Evolutionary conservation across 1,284 basidiomycete genomes (phyloP), one percentile per base, ranked within the genome.

Genomic region (Bondarzewia mesenterica): DNA sequence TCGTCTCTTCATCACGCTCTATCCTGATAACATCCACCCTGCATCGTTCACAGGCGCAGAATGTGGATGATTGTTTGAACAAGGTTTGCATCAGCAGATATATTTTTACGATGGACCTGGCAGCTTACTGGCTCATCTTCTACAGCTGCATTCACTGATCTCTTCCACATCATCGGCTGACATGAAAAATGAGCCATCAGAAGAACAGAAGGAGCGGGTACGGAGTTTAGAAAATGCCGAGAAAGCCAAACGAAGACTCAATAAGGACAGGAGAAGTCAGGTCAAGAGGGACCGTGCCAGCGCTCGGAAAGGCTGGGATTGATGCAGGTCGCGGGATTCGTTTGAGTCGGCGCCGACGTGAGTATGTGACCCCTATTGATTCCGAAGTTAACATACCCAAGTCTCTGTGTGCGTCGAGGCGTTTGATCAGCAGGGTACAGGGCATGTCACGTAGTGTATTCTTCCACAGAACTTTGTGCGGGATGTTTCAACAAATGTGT

Each of bases 1-100:
- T 85, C 53, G 78, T 77, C 2, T 67, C 76, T 16, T 85, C 85
- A 3, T 74, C 82, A 0, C 68, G 78, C 46, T 78, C 80, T 3
- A 68, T 89, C 20, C 65, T 85, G 27, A 69, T 89, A 44, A 81
- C 82, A 5, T 88, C 84, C 0, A 82, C 74, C 0, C 64, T 71
- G 1, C 73, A 78, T 52, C 80, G 87, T n/a, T 88, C 86, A 7
- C 86, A 89, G 59, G 68, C 80, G 4, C 77, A 80, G 57, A 89
- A 89, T 53, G 64, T 87, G 14, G 75, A 85, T 10, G 82, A 88
- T 50, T 83, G 81, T 56, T 68, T 89, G 21, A 56, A 63, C 8
- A 89, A 87, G 70, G 86, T 83, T 38, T 40, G 69, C 4, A 27
- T 26, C 5, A n/a, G n/a, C n/a, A 18, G 15, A 14, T n/a, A n/a